Percentiles rank a stretch among this genome's conserved stretches.
Evolutionary conservation across 495 filamentous ascomycete genomes (phyloP).

Genomic region (Podospora sp.): DNA sequence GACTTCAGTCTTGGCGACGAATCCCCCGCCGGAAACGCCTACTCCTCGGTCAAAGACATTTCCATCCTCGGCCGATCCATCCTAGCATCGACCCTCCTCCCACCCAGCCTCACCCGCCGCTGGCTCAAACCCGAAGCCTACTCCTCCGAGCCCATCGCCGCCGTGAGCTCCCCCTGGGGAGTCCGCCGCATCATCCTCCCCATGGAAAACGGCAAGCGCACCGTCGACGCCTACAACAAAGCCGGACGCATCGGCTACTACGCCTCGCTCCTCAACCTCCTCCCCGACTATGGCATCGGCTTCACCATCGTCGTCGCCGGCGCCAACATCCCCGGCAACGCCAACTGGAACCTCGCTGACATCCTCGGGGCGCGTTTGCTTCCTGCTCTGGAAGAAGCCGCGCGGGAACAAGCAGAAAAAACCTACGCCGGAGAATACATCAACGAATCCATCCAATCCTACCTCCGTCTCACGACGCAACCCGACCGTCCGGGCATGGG

Average conservation of each 20-base stretch:
- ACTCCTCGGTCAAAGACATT: constrained; percentile 56
- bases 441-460: constrained; percentile 26
- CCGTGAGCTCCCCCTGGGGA: constrained; percentile 62
- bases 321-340: constrained; percentile 49
- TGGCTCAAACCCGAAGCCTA: constrained; percentile 61
- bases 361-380: constrained; percentile 45
- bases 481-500: constrained; percentile 47
- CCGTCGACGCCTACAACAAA: constrained; percentile 57
- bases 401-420: constrained; percentile 45
- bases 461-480: constrained; percentile 44
- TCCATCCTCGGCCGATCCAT: constrained; percentile 57
- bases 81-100: constrained; percentile 52
- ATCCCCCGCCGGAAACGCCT: constrained; percentile 57
- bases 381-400: constrained; percentile 48
- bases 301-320: constrained; percentile 44
- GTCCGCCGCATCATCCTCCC: constrained; percentile 45
- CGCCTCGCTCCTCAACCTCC: constrained; percentile 47
- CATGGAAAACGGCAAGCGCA: constrained; percentile 46
- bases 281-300: constrained; percentile 56
- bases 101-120: constrained; percentile 47
- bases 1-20: constrained; percentile 45
- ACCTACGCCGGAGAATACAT: constrained; percentile 49
- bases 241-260: constrained; percentile 53
- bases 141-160: constrained; percentile 49
- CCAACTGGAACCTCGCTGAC: constrained; percentile 52